Conservation (phyloP, 2,329 filamentous ascomycete genomes). For the Diaporthe sp. region DNA sequence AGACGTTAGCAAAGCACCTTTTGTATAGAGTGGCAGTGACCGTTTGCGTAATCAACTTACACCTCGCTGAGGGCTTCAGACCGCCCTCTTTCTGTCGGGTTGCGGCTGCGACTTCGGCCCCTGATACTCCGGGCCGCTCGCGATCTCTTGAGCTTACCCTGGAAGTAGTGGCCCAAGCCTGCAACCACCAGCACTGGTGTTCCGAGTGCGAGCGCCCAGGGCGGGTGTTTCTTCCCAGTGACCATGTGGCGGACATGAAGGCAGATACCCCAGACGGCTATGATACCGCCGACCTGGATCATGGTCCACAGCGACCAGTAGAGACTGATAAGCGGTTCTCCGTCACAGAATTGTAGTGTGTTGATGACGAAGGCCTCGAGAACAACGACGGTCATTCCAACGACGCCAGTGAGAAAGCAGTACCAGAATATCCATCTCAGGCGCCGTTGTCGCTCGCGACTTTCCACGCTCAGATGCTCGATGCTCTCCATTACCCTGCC, state of each 20-base stretch:
- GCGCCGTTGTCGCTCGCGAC: slow-evolving; percentile 50
- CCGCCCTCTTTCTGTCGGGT: slow-evolving; percentile 22
- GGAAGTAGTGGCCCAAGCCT: slow-evolving; percentile 63
- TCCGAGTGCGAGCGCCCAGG: slow-evolving; percentile 70
- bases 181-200: slow-evolving; percentile 72
- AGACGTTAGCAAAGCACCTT: background rate
- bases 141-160: slow-evolving; percentile 48
- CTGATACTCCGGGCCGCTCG: slow-evolving; percentile 53
- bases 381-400: slow-evolving; percentile 60
- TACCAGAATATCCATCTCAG: slow-evolving; percentile 57
- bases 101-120: slow-evolving; percentile 43
- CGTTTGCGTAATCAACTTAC: slow-evolving; percentile 16
- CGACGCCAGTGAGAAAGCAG: slow-evolving; percentile 57
- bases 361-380: slow-evolving; percentile 68
- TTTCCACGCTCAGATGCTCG: slow-evolving; percentile 21
- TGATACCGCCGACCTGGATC: slow-evolving; percentile 69
- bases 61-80: slow-evolving; percentile 34
- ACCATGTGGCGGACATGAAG: slow-evolving; percentile 65
- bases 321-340: slow-evolving; percentile 69
- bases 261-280: slow-evolving; percentile 69
- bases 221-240: slow-evolving; percentile 64
- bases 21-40: background rate
- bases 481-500: slow-evolving; percentile 35
- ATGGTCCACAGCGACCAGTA: slow-evolving; percentile 74
- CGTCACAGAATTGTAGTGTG: slow-evolving; percentile 70